Evolutionary conservation across 257 asterid genomes (phyloP), one percentile per base, ranked within the genome.

Genomic region (Orobanche coerulescens): DNA sequence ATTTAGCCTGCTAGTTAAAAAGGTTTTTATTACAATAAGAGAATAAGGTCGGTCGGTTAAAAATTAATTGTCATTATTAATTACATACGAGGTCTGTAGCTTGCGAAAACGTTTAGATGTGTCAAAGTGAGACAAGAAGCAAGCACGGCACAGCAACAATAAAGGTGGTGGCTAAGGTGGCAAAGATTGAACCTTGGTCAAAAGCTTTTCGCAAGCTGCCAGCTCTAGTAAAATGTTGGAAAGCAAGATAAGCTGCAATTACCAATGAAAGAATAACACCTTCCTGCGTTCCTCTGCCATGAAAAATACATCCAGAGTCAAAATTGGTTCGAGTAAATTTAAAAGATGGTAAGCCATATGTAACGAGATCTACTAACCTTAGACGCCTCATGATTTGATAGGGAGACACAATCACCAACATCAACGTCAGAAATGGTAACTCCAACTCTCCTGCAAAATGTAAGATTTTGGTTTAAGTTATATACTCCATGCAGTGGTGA

Each of bases 191-290:
- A 78, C 93, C 94, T 76, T 80, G 95, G 43, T 88, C 91, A 49
- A 88, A 74, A 42, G 95, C 85, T 71, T 70, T 86, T 40, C 67
- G 73, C 76, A 86, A 66, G 79, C 89, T 81, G 46, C 94, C 95
- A 6, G 82, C 82, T 70, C 91, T 74, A 18, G 82, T 40, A 54
- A 75, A 92, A 83, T 92, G 98, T 74, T 81, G 89, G 82, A 82
- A 88, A 61, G 95, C 96, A 67, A 92, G 79, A 84, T 84, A 92
- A 74, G 84, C 90, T 5, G 96, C 88, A 48, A 92, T 77, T 11
- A 55, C 72, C 81, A 86, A 71, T 40, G 96, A 76, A 28, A 92
- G 59, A 71, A 86, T 71, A 36, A 77, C 75, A 37, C 95, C 98
- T 76, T 88, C 98, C 73, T 92, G 73, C 23, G 75, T 81, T 71